Percentiles rank a stretch among this genome's conserved stretches.
phyloP scores from a whole-genome alignment of 805 yeast genomes.

The Ogataea thermomethanolica region DNA sequence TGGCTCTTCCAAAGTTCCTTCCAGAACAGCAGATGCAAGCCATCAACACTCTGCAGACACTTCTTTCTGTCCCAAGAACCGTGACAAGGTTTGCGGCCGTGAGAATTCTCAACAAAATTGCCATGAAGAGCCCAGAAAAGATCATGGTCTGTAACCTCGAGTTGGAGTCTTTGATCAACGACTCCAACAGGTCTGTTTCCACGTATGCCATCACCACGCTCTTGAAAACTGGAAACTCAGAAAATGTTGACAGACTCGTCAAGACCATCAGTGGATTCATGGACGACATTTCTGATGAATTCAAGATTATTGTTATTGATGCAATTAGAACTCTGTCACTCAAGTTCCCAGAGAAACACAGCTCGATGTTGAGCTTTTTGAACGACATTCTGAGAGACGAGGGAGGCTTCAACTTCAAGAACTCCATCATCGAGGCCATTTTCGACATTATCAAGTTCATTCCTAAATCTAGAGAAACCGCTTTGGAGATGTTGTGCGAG shows the following conservation, averaged over 20 bases:
- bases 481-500: slow-evolving; percentile 88
- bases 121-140: slow-evolving; percentile 76
- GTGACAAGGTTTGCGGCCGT: slow-evolving; percentile 92
- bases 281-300: slow-evolving; percentile 94
- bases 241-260: slow-evolving; percentile 84
- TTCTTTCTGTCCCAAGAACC: slow-evolving; percentile 83
- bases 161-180: slow-evolving; percentile 82
- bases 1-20: slow-evolving; percentile 51
- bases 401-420: slow-evolving; percentile 83
- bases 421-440: slow-evolving; percentile 85
- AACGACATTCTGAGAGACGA: slow-evolving; percentile 85
- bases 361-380: slow-evolving; percentile 74
- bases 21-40: slow-evolving; percentile 69
- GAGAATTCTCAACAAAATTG: slow-evolving; percentile 80
- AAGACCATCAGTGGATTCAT: slow-evolving; percentile 82
- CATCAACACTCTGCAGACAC: slow-evolving; percentile 66
- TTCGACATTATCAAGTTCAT: slow-evolving; percentile 86
- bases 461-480: slow-evolving; percentile 77
- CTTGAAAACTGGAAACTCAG: slow-evolving; percentile 90
- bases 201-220: slow-evolving; percentile 96
- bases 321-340: slow-evolving; percentile 89
- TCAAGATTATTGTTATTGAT: slow-evolving; percentile 90
- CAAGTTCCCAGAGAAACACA: slow-evolving; percentile 90
- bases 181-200: slow-evolving; percentile 85
- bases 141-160: slow-evolving; percentile 78